phyloP scores from a whole-genome alignment of 2,329 filamentous ascomycete species.

The Colletotrichum agaves region DNA sequence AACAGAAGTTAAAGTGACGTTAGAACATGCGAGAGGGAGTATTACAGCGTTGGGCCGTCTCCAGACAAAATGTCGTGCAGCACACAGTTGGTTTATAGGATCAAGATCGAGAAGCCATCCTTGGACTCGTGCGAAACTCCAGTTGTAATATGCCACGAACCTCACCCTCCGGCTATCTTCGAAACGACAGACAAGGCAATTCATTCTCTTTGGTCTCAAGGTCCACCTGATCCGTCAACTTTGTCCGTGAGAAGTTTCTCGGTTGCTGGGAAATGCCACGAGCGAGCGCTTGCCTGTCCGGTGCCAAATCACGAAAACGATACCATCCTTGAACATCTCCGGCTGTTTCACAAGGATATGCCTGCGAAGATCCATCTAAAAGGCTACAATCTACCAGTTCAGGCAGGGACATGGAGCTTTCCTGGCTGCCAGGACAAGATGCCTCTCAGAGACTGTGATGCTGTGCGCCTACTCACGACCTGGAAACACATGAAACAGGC shows the following conservation, averaged over 20 bases:
- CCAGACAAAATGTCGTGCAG: neutral
- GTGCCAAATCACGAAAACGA: neutral
- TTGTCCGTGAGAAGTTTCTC: neutral
- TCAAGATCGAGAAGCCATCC: neutral
- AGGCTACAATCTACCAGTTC: neutral
- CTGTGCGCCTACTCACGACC: neutral
- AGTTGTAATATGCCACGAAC: neutral
- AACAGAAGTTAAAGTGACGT: neutral
- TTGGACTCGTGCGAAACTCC: neutral
- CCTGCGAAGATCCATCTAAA: neutral
- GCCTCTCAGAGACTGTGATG: too few relatives aligned
- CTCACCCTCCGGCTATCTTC: neutral
- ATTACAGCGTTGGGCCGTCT: neutral
- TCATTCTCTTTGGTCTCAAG: neutral
- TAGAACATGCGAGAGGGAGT: neutral
- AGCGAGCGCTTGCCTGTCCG: neutral
- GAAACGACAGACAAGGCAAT: neutral
- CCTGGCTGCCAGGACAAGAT: neutral
- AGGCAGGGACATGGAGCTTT: neutral
- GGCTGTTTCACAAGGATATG: neutral
- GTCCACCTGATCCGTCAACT: neutral
- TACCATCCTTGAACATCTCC: neutral
- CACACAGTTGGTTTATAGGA: neutral
- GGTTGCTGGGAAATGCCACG: neutral
- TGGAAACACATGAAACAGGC: conserved; percentile 4